Base-by-base conservation (phyloP, 2,329 filamentous ascomycete genomes). In the Fusarium irregulare region DNA sequence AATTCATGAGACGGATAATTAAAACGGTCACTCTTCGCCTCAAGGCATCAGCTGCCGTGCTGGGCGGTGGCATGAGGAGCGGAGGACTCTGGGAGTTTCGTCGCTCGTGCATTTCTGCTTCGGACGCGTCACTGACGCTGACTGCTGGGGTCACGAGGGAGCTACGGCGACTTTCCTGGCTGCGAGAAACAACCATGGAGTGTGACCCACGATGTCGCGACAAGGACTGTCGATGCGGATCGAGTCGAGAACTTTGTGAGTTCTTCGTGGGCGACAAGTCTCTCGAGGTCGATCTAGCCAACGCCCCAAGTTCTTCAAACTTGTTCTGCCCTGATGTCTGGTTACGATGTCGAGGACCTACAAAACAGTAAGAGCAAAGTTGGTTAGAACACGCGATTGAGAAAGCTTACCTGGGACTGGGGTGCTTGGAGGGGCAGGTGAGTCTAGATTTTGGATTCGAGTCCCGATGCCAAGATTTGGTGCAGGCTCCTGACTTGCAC, bases 401-500 rank as follows among this genome's bases (percentile, higher is more conserved):
- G 30, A 28, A 25, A 25, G 59, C 77, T 75, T 68, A 81, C 86
- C 84, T 71, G 82, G 76, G 1, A 84, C 75, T 8, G 87, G 86
- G 0, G 85, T 87, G 64, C 84, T 77, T 1, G 85, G 81, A 4
- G 80, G 78, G 20, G 83, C 76, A 3, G 87, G 86, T 0, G 87
- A 87, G 71, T 89, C 86, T 4, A 89, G 77, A 62, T 80, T 88
- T 64, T 88, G 86, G 20, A 89, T 84, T 14, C 86, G 80, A 40
- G 80, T 83, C 21, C 81, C 79, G 4, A 87, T 68, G 3, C 80
- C 80, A 4, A 83, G 71, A 7, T 79, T 68, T 34, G 84, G 79
- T 28, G 78, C 80, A 5, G 79, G 75, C 23, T 80, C 76, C 27
- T 76, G 73, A 49, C 79, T 80, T 50, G 80, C 76, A 21, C 83